Evolutionary conservation across 768 basidiomycete genomes (phyloP).

Genomic region (Lactarius trivialis): DNA sequence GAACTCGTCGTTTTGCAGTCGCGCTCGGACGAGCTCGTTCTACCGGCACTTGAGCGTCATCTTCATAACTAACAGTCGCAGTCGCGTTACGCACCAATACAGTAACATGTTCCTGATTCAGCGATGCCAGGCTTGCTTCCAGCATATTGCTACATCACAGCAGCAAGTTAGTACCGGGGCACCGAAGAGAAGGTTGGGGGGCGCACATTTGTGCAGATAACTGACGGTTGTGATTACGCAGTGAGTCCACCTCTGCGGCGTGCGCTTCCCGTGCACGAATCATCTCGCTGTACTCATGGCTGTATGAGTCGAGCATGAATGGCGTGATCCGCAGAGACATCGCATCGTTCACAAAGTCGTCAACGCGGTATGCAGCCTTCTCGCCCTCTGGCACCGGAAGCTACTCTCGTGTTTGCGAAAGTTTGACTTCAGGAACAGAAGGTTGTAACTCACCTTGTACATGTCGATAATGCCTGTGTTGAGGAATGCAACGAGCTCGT

Average conservation of each 20-base stretch:
- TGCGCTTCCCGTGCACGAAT: slow-evolving; percentile 75
- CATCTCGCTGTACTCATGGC: slow-evolving; percentile 82
- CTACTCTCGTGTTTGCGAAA: not conserved
- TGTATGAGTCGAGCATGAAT: slow-evolving; percentile 90
- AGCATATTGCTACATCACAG: slow-evolving; percentile 59
- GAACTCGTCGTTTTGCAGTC: slow-evolving; percentile 86
- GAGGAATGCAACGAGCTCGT: slow-evolving; percentile 80
- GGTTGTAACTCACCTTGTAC: slow-evolving; percentile 48
- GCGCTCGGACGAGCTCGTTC: slow-evolving; percentile 88
- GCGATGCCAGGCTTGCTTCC: slow-evolving; percentile 68
- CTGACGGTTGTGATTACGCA: slow-evolving; percentile 72
- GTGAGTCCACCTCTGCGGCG: slow-evolving; percentile 72
- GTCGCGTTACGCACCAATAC: slow-evolving; percentile 42
- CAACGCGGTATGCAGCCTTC: slow-evolving; percentile 49
- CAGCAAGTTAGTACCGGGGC: not conserved
- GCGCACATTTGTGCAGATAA: slow-evolving; percentile 77
- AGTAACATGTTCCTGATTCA: slow-evolving; percentile 79
- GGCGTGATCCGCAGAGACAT: slow-evolving; percentile 84
- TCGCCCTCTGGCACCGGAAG: not conserved
- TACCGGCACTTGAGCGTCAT: slow-evolving; percentile 33
- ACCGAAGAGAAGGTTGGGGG: not conserved
- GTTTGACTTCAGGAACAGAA: not conserved
- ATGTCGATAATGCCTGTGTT: slow-evolving; percentile 77
- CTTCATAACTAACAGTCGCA: not conserved
- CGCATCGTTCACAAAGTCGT: slow-evolving; percentile 85